These are phyloP conservation scores for Lindgomyces ingoldianus DNA, from an alignment of 495 filamentous ascomycete genomes.

Conservation along the genomic window DNA sequence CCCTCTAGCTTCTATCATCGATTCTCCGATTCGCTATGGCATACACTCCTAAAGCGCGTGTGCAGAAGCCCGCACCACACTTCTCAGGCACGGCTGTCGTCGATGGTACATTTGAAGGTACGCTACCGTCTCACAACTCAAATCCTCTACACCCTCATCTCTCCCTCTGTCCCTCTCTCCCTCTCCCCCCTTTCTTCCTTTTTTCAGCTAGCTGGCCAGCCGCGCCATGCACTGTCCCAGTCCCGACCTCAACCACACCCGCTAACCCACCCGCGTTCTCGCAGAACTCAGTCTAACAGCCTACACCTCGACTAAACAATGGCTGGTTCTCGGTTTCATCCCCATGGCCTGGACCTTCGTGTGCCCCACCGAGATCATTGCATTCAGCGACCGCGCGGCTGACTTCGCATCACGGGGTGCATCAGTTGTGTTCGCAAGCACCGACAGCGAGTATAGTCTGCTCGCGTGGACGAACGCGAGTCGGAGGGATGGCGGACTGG, in stretches of 20 bases:
- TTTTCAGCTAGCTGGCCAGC: no score
- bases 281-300: slow-evolving; percentile 49
- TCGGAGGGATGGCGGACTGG: slow-evolving; percentile 57
- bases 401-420: slow-evolving; percentile 50
- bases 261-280: slow-evolving; percentile 6
- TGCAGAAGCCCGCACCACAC: slow-evolving; percentile 55
- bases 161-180: no score
- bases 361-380: slow-evolving; percentile 57
- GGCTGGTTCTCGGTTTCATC: slow-evolving; percentile 55
- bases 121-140: no score
- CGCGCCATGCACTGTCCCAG: neutral
- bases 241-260: neutral
- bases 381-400: slow-evolving; percentile 50
- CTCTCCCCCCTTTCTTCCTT: no score
- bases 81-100: slow-evolving; percentile 43
- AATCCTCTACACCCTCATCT: no score
- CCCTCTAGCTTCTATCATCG: neutral
- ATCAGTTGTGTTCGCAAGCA: slow-evolving; percentile 55
- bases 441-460: slow-evolving; percentile 54
- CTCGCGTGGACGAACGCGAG: slow-evolving; percentile 56
- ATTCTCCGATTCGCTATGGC: slow-evolving; percentile 21
- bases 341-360: slow-evolving; percentile 59
- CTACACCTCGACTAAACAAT: slow-evolving; percentile 50
- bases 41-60: slow-evolving; percentile 46
- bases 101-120: slow-evolving; percentile 42